Base-by-base conservation (phyloP, 1,284 basidiomycete genomes). In the Phylloporus gajari region DNA sequence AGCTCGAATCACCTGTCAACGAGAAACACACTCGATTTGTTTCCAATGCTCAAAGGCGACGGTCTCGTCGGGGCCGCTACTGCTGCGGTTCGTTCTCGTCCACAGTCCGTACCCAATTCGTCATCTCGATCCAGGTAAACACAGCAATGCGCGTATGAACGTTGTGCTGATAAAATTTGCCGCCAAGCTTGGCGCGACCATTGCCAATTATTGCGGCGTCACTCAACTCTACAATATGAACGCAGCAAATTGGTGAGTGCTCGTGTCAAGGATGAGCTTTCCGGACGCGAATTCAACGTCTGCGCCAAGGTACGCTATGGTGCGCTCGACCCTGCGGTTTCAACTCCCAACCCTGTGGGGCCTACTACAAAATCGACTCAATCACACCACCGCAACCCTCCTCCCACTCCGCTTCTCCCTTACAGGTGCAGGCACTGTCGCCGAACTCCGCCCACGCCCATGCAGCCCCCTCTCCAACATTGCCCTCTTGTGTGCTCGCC, bases 71-170 rank as follows among this genome's bases (percentile, higher is more conserved):
- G 97, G 53, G 96, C 96, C 32, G 89, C 65, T 99, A 99, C 84
- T 98, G 99, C 76, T 97, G 99, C 80, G 97, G 96, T 93, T 74
- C 74, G 87, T 77, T 23, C 25, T 58, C 35, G 42, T 48, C 21
- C 8, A 13, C 30, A 27, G 23, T 48, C 21, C 40, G 44, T n/a
- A 23, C 32, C 9, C 12, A 53, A n/a, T 58, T 60, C 48, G 13
- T 70, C 68, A 61, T 23, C 53, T 17, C 68, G 63, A 32, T 68
- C 7, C 68, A 95, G 94, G 97, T 68, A 97, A 98, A 86, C 97
- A 99, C 86, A 99, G 98, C 79, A 97, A 99, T 81, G 94, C 97
- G 8, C 91, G 97, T 51, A 99, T 99, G 97, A 99, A 99, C 85
- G 91, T 98, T 69, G 96, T 97, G 2, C 89, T 97, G 67, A 88